Percentiles rank a stretch among this genome's conserved stretches.
phyloP scores from a whole-genome alignment of 257 asterid species.

The Verbascum thapsus region DNA sequence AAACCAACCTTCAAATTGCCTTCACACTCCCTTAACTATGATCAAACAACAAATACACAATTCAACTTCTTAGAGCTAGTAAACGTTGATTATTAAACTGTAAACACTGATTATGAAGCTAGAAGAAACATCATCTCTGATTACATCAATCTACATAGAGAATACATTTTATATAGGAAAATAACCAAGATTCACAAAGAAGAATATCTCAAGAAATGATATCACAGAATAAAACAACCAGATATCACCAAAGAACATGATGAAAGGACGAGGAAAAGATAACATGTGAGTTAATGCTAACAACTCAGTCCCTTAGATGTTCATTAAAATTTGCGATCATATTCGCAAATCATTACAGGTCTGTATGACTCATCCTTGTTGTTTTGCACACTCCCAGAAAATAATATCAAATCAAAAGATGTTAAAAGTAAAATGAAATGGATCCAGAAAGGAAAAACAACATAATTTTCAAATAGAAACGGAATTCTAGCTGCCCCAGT shows the following conservation, averaged over 20 bases:
- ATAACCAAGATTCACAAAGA: background rate
- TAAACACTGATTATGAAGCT: no score
- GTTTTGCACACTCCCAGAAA: constrained; percentile 1
- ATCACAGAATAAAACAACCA: background rate
- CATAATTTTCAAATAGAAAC: background rate
- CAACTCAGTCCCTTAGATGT: constrained; percentile 61
- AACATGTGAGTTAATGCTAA: background rate
- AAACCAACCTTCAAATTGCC: constrained; percentile 45
- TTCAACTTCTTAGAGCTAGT: background rate
- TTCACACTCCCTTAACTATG: constrained; percentile 49
- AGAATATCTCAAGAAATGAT: background rate
- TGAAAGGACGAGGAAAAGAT: background rate
- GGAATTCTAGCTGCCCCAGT: constrained; percentile 11
- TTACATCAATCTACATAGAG: background rate
- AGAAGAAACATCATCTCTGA: background rate
- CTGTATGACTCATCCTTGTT: constrained; percentile 40
- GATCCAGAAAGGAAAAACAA: background rate
- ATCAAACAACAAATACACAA: background rate
- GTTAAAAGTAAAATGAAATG: background rate
- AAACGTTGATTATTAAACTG: background rate
- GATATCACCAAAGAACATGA: background rate
- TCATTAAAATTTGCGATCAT: constrained; percentile 41
- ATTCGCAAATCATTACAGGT: constrained; percentile 55
- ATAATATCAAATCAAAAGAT: background rate
- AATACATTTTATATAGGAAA: background rate